Percentiles rank a stretch among this genome's conserved stretches.
These are phyloP conservation scores for Aureobasidium pullulans DNA, from an alignment of 2,329 filamentous ascomycete species.

Conservation along the genomic window DNA sequence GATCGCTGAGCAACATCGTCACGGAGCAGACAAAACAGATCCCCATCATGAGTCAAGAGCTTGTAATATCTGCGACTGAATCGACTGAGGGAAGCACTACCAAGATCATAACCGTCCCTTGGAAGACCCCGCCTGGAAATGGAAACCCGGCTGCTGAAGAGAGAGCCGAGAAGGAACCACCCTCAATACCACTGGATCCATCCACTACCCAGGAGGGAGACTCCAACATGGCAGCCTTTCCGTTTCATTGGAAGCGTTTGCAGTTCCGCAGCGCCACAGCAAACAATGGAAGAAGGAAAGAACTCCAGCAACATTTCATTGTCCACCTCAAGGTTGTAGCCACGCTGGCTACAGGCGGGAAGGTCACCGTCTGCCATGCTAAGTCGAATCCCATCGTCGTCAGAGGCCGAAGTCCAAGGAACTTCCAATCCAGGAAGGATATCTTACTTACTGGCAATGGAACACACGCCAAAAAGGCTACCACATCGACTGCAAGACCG, in stretches of 20 bases:
- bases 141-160: slow-evolving; percentile 54
- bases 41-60: slow-evolving; percentile 73
- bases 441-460: slow-evolving; percentile 77
- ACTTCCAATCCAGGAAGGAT: slow-evolving; percentile 91
- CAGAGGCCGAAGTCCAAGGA: slow-evolving; percentile 82
- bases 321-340: slow-evolving; percentile 80
- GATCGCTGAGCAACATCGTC: slow-evolving; percentile 70
- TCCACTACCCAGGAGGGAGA: slow-evolving; percentile 62
- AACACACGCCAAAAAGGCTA: slow-evolving; percentile 62
- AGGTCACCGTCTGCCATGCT: slow-evolving; percentile 73
- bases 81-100: slow-evolving; percentile 89
- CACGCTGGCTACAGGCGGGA: slow-evolving; percentile 74
- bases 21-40: slow-evolving; percentile 79
- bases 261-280: slow-evolving; percentile 94
- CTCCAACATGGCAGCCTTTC: slow-evolving; percentile 81
- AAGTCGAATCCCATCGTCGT: slow-evolving; percentile 89
- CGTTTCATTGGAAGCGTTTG: slow-evolving; percentile 86
- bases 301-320: slow-evolving; percentile 93
- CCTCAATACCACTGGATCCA: slow-evolving; percentile 66
- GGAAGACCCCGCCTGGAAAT: slow-evolving; percentile 80
- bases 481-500: not conserved
- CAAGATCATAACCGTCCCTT: slow-evolving; percentile 92
- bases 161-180: slow-evolving; percentile 76
- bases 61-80: slow-evolving; percentile 85
- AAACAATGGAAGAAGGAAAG: slow-evolving; percentile 90